These are phyloP conservation scores for Yamagishiella unicocca DNA, from an alignment of 139 green algal genomes.

Conservation along the genomic window DNA sequence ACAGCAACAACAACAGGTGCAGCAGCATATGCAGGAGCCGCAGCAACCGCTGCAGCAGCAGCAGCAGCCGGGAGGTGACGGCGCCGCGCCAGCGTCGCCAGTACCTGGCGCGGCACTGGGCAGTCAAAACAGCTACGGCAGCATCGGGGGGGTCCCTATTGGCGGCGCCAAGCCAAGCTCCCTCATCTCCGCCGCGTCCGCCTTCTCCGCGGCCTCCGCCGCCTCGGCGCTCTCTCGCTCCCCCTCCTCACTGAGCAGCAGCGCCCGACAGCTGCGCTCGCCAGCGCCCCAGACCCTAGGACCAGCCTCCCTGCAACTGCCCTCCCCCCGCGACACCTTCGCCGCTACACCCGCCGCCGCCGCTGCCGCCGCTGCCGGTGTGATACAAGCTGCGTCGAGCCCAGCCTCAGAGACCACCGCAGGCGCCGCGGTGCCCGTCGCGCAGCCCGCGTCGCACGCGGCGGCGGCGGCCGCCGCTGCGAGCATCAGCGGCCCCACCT, in stretches of 20 bases:
- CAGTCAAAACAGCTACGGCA: not conserved
- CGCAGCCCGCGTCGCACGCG: not conserved
- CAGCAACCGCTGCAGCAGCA: constrained; percentile 15
- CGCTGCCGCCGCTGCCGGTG: not conserved
- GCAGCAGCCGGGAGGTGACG: not conserved
- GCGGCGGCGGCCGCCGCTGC: not conserved
- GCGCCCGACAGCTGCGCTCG: not conserved
- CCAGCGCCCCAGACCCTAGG: not conserved
- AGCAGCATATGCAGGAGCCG: not conserved
- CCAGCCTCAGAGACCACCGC: not conserved
- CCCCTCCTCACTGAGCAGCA: not conserved
- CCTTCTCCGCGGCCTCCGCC: not conserved
- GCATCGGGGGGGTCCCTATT: not conserved
- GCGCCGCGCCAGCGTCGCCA: not conserved
- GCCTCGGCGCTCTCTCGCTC: not conserved
- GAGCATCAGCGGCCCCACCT: not conserved
- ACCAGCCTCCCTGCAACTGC: not conserved
- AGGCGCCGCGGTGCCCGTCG: not conserved
- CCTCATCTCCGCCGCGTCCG: constrained; percentile 2
- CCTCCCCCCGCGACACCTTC: not conserved
- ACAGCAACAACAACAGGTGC: not conserved
- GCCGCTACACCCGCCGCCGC: not conserved
- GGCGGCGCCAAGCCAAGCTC: not conserved
- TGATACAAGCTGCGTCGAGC: not conserved
- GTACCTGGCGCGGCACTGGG: not conserved